Percentiles rank a stretch among this genome's conserved stretches.
phyloP scores from a whole-genome alignment of 2,329 filamentous ascomycete species.

The Fusarium devonianum region DNA sequence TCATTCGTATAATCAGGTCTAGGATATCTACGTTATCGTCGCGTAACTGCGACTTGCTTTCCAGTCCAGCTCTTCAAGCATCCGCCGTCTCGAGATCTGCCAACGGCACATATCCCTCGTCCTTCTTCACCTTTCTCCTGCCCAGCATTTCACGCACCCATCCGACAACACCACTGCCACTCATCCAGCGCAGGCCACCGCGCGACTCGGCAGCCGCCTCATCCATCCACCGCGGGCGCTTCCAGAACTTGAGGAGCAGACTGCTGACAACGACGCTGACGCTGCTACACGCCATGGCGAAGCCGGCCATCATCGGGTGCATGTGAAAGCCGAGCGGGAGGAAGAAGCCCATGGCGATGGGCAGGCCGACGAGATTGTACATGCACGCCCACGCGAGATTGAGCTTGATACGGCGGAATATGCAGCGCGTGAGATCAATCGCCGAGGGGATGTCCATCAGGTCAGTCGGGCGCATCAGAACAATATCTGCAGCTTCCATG shows the following conservation, averaged over 20 bases:
- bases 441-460: constrained; percentile 92
- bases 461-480: constrained; percentile 92
- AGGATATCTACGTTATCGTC: constrained; percentile 11
- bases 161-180: constrained; percentile 53
- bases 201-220: constrained; percentile 69
- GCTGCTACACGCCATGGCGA: constrained; percentile 90
- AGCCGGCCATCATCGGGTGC: constrained; percentile 93
- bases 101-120: constrained; percentile 67
- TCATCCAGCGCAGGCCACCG: constrained; percentile 52
- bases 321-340: constrained; percentile 86
- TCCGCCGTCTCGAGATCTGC: constrained; percentile 55
- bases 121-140: constrained; percentile 50
- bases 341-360: constrained; percentile 97
- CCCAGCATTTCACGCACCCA: constrained; percentile 52
- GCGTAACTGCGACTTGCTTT: too few species aligned
- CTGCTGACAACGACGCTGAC: constrained; percentile 89
- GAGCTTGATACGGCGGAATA: constrained; percentile 91
- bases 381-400: constrained; percentile 92
- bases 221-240: constrained; percentile 85
- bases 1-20: constrained; percentile 12
- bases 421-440: constrained; percentile 79
- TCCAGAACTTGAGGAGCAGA: constrained; percentile 87
- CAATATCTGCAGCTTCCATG: constrained; percentile 95
- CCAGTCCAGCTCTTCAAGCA: constrained; percentile 8
- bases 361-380: constrained; percentile 90